These are phyloP conservation scores for Linum lewisii DNA, from an alignment of 345 rosid genomes.

Conservation along the genomic window DNA sequence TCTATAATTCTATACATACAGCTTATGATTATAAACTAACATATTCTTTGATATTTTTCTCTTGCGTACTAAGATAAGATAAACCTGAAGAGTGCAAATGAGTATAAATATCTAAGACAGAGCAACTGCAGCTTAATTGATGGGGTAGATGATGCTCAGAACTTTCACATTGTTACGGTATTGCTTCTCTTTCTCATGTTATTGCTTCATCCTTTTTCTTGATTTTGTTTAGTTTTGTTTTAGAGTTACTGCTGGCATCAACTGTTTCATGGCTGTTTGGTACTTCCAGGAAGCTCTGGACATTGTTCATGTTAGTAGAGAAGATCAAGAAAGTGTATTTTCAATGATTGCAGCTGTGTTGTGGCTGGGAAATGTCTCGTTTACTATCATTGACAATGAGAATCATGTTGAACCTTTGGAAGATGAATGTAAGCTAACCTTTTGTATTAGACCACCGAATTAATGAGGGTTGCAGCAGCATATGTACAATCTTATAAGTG, in stretches of 20 bases:
- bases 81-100: constrained; percentile 60
- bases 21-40: constrained; percentile 1
- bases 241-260: constrained; percentile 6
- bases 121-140: constrained; percentile 66
- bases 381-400: constrained; percentile 74
- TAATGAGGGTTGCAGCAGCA: not conserved
- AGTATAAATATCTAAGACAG: constrained; percentile 79
- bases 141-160: constrained; percentile 56
- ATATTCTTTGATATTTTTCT: not conserved
- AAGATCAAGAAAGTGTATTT: constrained; percentile 89
- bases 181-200: constrained; percentile 12
- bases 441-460: no score
- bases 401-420: constrained; percentile 75
- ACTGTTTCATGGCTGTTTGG: constrained; percentile 14
- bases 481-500: no score
- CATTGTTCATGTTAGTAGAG: constrained; percentile 89
- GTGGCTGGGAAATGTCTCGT: constrained; percentile 89
- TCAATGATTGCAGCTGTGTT: constrained; percentile 97
- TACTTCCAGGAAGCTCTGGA: constrained; percentile 79
- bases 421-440: constrained; percentile 64
- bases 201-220: constrained; percentile 10
- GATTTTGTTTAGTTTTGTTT: not conserved
- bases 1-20: not conserved
- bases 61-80: constrained; percentile 52
- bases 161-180: constrained; percentile 45